These are phyloP conservation scores for Fragaria nilgerrensis DNA, from an alignment of 306 rosid species.

Conservation along the genomic window DNA sequence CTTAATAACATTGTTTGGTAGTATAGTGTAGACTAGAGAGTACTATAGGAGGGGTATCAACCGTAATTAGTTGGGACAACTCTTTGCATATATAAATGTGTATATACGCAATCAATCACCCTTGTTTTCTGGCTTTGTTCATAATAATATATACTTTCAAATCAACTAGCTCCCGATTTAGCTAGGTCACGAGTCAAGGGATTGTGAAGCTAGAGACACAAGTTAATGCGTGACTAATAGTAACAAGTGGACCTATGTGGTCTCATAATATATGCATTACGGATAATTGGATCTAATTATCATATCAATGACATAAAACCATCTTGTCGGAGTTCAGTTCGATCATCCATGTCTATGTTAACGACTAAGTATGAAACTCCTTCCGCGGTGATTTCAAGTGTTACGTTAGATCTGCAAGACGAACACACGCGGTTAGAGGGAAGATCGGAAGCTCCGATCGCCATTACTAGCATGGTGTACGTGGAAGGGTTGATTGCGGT, in stretches of 20 bases:
- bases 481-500: too few species aligned
- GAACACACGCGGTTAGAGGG: too few species aligned
- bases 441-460: too few species aligned
- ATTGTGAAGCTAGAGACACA: not conserved
- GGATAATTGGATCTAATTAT: not conserved
- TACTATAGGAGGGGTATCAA: not conserved
- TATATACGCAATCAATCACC: slow-evolving; percentile 11
- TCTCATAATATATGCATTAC: not conserved
- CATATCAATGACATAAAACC: not conserved
- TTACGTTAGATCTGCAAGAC: too few species aligned
- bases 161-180: not conserved
- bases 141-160: not conserved
- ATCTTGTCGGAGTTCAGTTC: not conserved
- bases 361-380: too few species aligned
- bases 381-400: too few species aligned
- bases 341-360: not conserved
- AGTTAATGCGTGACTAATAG: not conserved
- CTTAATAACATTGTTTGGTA: not conserved
- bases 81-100: not conserved
- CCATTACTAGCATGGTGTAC: too few species aligned
- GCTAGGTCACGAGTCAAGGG: slow-evolving; percentile 9
- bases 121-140: slow-evolving; percentile 23
- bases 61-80: not conserved
- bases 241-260: not conserved
- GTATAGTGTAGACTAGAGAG: not conserved